Base-by-base conservation (phyloP, 768 basidiomycete genomes). In the Mycena leptocephala region DNA sequence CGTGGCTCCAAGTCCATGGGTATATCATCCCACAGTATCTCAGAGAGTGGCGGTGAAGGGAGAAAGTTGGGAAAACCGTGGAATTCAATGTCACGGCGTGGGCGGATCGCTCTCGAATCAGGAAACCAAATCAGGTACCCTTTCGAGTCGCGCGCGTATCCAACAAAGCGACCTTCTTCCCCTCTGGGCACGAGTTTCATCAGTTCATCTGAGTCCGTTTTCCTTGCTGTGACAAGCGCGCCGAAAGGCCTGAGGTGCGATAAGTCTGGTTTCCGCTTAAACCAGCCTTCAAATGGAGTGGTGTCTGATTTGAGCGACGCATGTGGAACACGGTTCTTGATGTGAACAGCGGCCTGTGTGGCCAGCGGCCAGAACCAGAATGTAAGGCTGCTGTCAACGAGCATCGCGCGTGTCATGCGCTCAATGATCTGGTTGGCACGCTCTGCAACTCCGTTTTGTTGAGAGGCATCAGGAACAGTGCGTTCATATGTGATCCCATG, bases 401-500 rank as follows among this genome's bases (percentile, higher is more conserved):
- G 75, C 74, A 81, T 76, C 0, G 82, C 77, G 0, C 79, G 66
- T 0, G 72, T 74, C 30, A 73, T 74, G 16, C 66, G 58, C 35
- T 84, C 80, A 6, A 80, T 69, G 6, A 80, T 63, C 9, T 70
- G 68, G 67, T 82, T 84, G 13, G 69, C 51, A 0, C 71, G 77
- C 48, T 84, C 81, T 0, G 80, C 81, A 0, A 83, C 72, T 0
- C 84, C 82, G 32, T 84, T 84, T 46, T 83, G 83, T 22, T 80
- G 74, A 13, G 80, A 80, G 0, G 80, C 76, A 63, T 83, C 61
- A 2, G 81, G 84, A 7, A 76, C 78, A 0, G 80, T 80, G 3
- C 32, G 61, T 58, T 82, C 72, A n/a, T 77, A 76, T 0, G 37
- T 56, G 30, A 82, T 84, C 1, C 84, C 84, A 14, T 79, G 30